Evolutionary conservation across 768 basidiomycete species (phyloP).

Genomic region (Kwoniella newhampshirensis): DNA sequence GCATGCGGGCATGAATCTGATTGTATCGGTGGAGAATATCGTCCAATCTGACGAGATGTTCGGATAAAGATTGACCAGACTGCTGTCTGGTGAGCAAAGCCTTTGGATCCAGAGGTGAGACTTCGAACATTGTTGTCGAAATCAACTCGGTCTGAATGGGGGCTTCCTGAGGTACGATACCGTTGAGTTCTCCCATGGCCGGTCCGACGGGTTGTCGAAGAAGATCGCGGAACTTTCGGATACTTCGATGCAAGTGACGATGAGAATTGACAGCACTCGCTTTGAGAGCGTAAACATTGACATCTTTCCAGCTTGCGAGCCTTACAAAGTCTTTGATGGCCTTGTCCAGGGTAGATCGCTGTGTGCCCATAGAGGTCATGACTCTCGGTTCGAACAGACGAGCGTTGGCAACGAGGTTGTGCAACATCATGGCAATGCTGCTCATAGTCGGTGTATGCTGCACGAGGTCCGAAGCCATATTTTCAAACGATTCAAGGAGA

Average conservation of each 20-base stretch:
- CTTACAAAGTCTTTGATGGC: conserved; percentile 84
- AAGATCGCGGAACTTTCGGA: conserved; percentile 87
- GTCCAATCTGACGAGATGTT: conserved; percentile 48
- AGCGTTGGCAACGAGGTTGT: conserved; percentile 65
- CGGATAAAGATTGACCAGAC: conserved; percentile 3
- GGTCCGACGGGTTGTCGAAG: conserved; percentile 67
- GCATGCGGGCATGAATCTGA: conserved; percentile 61
- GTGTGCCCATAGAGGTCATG: conserved; percentile 58
- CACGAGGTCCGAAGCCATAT: conserved; percentile 57
- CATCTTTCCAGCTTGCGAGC: conserved; percentile 96
- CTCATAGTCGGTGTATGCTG: conserved; percentile 51
- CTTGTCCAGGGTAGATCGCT: conserved; percentile 68
- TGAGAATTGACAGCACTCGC: conserved; percentile 88
- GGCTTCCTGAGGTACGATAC: conserved; percentile 29
- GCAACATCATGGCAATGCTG: conserved; percentile 63
- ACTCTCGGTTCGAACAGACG: conserved; percentile 62
- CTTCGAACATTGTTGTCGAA: conserved; percentile 3
- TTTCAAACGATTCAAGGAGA: conserved; percentile 68
- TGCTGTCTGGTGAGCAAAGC: neutral
- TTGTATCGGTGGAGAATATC: conserved; percentile 56
- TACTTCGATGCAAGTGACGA: conserved; percentile 81
- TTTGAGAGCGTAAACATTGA: conserved; percentile 89
- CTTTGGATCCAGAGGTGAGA: neutral
- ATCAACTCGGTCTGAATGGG: conserved; percentile 3
- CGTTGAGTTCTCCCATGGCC: conserved; percentile 27